These are phyloP conservation scores for Verticillium albo-atrum DNA, from an alignment of 2,329 filamentous ascomycete genomes.

Conservation along the genomic window DNA sequence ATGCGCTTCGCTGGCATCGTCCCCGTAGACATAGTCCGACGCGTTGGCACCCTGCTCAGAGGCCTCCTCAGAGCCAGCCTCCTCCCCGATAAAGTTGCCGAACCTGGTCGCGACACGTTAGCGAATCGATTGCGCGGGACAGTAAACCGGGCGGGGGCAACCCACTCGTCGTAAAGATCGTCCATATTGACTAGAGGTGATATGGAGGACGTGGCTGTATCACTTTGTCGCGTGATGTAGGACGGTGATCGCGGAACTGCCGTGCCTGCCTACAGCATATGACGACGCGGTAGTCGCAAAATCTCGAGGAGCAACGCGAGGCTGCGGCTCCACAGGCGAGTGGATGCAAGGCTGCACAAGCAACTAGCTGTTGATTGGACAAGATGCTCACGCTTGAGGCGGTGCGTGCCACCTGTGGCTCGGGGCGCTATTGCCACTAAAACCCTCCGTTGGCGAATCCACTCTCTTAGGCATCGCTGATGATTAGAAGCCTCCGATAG, in stretches of 20 bases:
- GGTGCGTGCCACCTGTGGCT: background rate
- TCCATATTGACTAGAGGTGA: constrained; percentile 58
- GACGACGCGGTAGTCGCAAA: constrained; percentile 11
- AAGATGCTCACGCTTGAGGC: background rate
- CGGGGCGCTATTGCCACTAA: background rate
- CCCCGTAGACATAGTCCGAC: constrained; percentile 77
- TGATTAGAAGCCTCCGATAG: background rate
- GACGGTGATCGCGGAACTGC: background rate
- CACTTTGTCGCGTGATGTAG: background rate
- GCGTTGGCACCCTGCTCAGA: constrained; percentile 72
- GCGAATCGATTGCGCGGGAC: background rate
- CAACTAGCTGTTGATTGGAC: background rate
- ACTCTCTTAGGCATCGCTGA: background rate
- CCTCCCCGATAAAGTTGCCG: constrained; percentile 97
- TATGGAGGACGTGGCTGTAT: background rate
- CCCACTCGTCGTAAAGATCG: constrained; percentile 93
- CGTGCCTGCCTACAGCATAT: background rate
- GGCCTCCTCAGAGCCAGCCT: constrained; percentile 77
- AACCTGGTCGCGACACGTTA: constrained; percentile 56
- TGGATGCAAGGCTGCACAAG: constrained; percentile 10
- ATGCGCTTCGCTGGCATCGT: constrained; percentile 62
- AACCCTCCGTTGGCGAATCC: background rate
- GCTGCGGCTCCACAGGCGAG: constrained; percentile 3
- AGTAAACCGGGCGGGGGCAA: background rate
- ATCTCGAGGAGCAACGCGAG: constrained; percentile 9